A percentile compares a stretch with the other conserved stretches of the same genome.
Conservation (phyloP, 139 green algal genomes). For the Edaphochlamys debaryana region DNA sequence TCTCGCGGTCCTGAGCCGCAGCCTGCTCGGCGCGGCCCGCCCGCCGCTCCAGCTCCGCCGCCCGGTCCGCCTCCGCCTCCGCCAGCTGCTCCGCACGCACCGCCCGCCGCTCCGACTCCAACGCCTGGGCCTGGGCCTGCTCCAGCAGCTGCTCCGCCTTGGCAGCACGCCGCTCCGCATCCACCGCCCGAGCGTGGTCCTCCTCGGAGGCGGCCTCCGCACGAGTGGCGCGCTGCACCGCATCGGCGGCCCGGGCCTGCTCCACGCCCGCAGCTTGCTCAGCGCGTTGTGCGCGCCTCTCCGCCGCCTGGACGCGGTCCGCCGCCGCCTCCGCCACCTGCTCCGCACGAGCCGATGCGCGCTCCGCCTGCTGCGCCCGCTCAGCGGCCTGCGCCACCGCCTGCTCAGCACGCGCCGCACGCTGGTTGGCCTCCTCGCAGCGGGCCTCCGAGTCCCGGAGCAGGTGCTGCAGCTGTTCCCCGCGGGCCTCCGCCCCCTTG, state of each 20-base stretch:
- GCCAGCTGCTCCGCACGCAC: neutral
- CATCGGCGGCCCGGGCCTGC: neutral
- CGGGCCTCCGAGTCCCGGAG: neutral
- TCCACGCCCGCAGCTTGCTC: slow-evolving; percentile 12
- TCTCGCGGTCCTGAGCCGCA: neutral
- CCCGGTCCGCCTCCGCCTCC: neutral
- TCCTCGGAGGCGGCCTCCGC: neutral
- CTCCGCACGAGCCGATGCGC: neutral
- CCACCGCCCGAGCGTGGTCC: slow-evolving; percentile 7
- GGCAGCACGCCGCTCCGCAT: slow-evolving; percentile 13
- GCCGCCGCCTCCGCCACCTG: neutral
- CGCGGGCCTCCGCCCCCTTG: neutral
- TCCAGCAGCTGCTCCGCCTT: slow-evolving; percentile 8
- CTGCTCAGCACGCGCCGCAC: neutral
- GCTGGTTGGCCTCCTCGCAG: neutral
- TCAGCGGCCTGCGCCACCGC: neutral
- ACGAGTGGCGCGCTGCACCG: neutral
- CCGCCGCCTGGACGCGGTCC: neutral
- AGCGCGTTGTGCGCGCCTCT: slow-evolving; percentile 7
- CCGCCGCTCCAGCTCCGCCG: neutral
- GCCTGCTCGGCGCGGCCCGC: neutral
- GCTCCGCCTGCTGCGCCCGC: neutral
- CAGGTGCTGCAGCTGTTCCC: slow-evolving; percentile 2
- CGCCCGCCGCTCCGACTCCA: neutral
- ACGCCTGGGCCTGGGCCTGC: neutral